phyloP scores from a whole-genome alignment of 164 flowering plant genomes.

The Umbilicus rupestris region DNA sequence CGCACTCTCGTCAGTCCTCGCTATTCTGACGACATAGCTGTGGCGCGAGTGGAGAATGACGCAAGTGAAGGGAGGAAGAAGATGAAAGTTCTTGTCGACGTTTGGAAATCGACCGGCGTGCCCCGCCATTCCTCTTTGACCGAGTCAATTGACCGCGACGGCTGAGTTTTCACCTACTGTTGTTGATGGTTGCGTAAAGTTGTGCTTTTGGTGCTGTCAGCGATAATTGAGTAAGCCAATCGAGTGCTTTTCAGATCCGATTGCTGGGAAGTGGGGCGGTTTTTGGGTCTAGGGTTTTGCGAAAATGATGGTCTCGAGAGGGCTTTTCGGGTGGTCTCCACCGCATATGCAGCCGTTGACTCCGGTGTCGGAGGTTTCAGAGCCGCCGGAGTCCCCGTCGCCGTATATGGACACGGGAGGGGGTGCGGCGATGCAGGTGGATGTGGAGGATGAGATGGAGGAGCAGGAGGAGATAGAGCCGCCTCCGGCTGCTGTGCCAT shows the following conservation, averaged over 20 bases:
- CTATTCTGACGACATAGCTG: too few relatives aligned
- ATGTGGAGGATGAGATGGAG: constrained; percentile 57
- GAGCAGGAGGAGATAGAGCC: constrained; percentile 80
- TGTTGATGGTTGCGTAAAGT: not conserved
- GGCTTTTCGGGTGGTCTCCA: constrained; percentile 97
- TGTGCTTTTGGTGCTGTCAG: not conserved
- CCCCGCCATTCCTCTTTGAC: not conserved
- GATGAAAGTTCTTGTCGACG: not conserved
- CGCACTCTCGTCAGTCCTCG: too few relatives aligned
- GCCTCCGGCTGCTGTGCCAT: constrained; percentile 94
- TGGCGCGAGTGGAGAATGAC: too few relatives aligned
- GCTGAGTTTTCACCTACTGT: not conserved
- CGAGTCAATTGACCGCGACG: not conserved
- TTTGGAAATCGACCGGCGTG: too few relatives aligned
- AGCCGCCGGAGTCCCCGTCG: constrained; percentile 98
- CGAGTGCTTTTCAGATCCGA: not conserved
- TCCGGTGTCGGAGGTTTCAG: constrained; percentile 95
- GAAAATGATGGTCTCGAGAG: constrained; percentile 85
- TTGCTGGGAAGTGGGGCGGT: not conserved
- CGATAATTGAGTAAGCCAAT: not conserved
- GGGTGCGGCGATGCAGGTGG: constrained; percentile 43
- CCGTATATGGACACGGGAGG: constrained; percentile 64
- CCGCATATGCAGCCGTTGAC: constrained; percentile 97
- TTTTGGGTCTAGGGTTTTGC: not conserved
- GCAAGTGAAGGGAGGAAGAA: not conserved